Base-by-base conservation (phyloP, 257 asterid genomes). In the Sherardia arvensis region DNA sequence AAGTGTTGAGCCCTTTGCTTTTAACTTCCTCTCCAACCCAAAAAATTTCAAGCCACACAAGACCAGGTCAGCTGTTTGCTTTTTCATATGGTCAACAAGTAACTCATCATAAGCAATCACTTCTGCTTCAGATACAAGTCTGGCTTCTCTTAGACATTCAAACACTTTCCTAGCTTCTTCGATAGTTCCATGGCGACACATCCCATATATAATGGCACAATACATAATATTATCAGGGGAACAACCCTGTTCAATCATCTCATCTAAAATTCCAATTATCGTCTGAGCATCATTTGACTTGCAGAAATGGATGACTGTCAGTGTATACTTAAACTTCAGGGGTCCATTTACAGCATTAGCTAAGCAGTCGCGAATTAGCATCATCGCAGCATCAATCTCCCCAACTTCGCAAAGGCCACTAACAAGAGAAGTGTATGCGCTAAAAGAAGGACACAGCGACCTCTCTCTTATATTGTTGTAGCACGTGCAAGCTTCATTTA, bases 41-140 rank as follows among this genome's bases (percentile, higher is more conserved):
- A 93, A 93, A 86, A 87, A 93, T 70, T 83, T 89, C 61, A 90
- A 67, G 38, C 99, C 96, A 69, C 86, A 85, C 74, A 90, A 56
- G 63, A 93, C 80, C 80, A 89, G 69, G 69, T 84, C 95, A 18
- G 96, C 95, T 25, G 97, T 78, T 21, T 82, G 84, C 88, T 81
- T 83, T 74, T 93, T 86, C 99, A 84, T 87, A 73, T 93, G 90
- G 61, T 87, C 96, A 60, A 81, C 55, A 62, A 90, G 88, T 72
- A 90, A 78, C 79, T 93, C 99, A 77, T 93, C 95, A 56, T 79
- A 85, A 21, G 65, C 84, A 49, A 84, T 78, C 34, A 73, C 80
- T 74, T 89, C 90, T 38, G 91, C 91, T 80, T 90, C 99, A 17
- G 78, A 77, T 3, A 90, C 69, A 67, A 71, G 72, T 20, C 67